Evolutionary conservation across 495 filamentous ascomycete species (phyloP), one percentile per base, ranked within the genome.

Genomic region (Aspergillus bertholletiae): DNA sequence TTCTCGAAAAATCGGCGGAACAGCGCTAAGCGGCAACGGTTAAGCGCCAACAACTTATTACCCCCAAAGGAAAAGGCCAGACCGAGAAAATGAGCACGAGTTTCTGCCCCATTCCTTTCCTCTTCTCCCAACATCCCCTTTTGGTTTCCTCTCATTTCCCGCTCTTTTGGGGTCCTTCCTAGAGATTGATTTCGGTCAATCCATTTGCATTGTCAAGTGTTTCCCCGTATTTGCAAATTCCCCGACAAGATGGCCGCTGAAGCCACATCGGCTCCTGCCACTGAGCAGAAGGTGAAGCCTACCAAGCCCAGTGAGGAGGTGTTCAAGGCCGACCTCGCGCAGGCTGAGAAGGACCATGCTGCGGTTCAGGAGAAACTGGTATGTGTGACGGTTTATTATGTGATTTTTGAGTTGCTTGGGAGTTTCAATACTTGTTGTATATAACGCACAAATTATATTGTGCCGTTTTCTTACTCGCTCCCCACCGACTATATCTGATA

Each of bases 321-420:
- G 37, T 76, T 70, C 69, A 76, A 96, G 74, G 81, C 84, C 62
- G 78, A 79, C 52, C 73, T 96, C 44, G 83, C 78, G 24, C 81
- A 87, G 69, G 88, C 86, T 22, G 87, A 97, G 71, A 94, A 96
- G 75, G 90, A 88, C 51, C 84, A 93, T 69, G 71, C 82, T 53
- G 84, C 83, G 23, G 76, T 83, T 23, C 84, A 90, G 68, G 84
- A 88, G 46, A 85, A 84, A 68, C 75, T 92, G 67, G 94, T 97
- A 79, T 61, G 90, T 83, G 90, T 83, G 45, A 48, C 24, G 40
- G 56, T 35, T n/a, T 39, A 28, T 46, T 26, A 43, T 37, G 44
- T 9, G 13, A 51, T 44, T 15, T 48, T 48, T 13, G 18, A 40
- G 43, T 48, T 34, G 22, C 39, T 51, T 49, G 40, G 39, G 35